These are phyloP conservation scores for Parachlorella kessleri DNA, from an alignment of 139 green algal genomes.

Conservation along the genomic window DNA sequence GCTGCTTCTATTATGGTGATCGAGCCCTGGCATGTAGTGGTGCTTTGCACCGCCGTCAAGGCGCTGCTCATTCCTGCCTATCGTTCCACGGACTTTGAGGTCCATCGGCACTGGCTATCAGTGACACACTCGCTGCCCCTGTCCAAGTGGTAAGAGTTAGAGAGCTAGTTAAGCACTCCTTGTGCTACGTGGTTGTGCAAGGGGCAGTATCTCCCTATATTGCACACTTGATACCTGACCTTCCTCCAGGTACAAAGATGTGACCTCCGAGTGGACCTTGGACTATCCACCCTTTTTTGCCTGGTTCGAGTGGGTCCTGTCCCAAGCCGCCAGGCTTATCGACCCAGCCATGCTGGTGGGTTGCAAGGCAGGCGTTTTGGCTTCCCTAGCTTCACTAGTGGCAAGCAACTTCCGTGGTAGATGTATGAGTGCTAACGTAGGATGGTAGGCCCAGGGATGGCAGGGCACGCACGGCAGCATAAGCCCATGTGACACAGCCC, in stretches of 20 bases:
- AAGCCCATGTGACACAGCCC: too few species aligned
- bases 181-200: too few species aligned
- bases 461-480: too few species aligned
- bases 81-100: conserved; percentile 94
- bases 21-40: neutral
- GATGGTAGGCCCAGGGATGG: too few species aligned
- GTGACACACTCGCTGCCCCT: conserved; percentile 84
- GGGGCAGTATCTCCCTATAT: neutral
- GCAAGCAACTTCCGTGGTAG: too few species aligned
- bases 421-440: too few species aligned
- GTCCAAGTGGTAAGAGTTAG: conserved; percentile 58
- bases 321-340: conserved; percentile 56
- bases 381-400: too few species aligned
- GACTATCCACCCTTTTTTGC: conserved; percentile 98
- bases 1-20: too few species aligned
- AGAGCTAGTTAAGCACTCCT: neutral
- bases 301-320: conserved; percentile 87
- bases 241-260: conserved; percentile 18
- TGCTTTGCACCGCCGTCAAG: conserved; percentile 32
- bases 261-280: conserved; percentile 92
- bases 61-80: conserved; percentile 88
- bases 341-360: conserved; percentile 85
- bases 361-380: too few species aligned
- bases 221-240: neutral
- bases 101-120: conserved; percentile 96